Conservation (phyloP, 106 monocot genomes). For the Acanthochlamys bracteata region DNA sequence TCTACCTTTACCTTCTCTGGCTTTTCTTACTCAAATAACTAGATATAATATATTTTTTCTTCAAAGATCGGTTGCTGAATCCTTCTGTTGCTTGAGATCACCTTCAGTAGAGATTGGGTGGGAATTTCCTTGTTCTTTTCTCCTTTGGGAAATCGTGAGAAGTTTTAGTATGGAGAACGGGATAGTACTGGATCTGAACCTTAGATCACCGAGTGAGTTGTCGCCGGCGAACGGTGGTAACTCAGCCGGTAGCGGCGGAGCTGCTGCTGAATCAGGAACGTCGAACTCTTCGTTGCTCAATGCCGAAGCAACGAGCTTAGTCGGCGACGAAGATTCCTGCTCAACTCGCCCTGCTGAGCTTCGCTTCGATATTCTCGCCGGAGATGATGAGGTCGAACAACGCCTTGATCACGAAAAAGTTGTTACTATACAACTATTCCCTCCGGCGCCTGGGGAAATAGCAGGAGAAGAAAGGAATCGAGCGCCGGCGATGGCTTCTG, state of each 20-base stretch:
- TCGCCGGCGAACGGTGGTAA: neutral
- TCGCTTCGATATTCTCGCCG: slow-evolving; percentile 46
- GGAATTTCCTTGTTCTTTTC: no score
- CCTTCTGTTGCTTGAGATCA: neutral
- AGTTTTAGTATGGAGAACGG: neutral
- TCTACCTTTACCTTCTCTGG: slow-evolving; percentile 26
- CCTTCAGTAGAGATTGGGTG: no score
- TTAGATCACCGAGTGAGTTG: slow-evolving; percentile 14
- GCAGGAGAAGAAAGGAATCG: no score
- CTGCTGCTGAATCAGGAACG: slow-evolving; percentile 42
- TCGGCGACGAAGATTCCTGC: slow-evolving; percentile 44
- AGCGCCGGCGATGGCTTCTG: neutral
- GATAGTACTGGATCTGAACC: slow-evolving; percentile 56
- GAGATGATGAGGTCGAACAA: slow-evolving; percentile 17
- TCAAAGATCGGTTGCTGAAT: neutral
- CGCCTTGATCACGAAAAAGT: slow-evolving; percentile 8
- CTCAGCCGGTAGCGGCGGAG: neutral
- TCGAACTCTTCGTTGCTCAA: slow-evolving; percentile 76
- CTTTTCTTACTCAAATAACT: slow-evolving; percentile 22
- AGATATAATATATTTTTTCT: neutral
- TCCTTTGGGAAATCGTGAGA: no score
- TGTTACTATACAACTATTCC: slow-evolving; percentile 31
- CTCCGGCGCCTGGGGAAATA: neutral
- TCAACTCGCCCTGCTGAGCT: slow-evolving; percentile 27
- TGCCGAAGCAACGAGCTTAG: slow-evolving; percentile 26